Evolutionary conservation across 1,284 basidiomycete genomes (phyloP), one percentile per base, ranked within the genome.

Genomic region (Fomitopsis palustris): DNA sequence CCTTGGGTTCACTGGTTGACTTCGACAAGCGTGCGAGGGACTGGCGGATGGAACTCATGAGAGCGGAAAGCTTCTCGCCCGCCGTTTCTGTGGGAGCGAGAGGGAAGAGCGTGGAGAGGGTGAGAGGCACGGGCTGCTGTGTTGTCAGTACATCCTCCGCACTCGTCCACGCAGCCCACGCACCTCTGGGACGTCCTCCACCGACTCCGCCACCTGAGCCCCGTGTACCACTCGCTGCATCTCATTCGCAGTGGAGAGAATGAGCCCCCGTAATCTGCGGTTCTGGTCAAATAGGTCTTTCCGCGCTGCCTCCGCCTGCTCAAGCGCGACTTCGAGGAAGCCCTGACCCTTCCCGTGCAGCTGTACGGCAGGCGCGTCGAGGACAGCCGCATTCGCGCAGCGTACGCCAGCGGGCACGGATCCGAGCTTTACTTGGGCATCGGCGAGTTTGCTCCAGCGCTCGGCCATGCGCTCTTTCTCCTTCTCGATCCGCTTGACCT

Each of bases 401-500:
- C 71, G 71, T 63, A 90, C 73, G 12, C 87, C 85, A 54, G 81
- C 79, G 5, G 78, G 70, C 0, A 74, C 65, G 3, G 62, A 54
- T 66, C 69, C 59, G 67, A 81, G 74, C 67, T 84, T 88, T 2
- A 81, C 72, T 70, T 93, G 90, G 19, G 81, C 74, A 62, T 89
- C 90, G 5, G 83, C 75, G 17, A 94, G 70, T 69, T 87, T 92
- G 23, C 80, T 77, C 85, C 92, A 91, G 62, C 87, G 86, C 41
- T 91, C 90, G n/a, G 84, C 67, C 65, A 92, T 85, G 29, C 86
- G 83, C 66, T 95, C 93, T 31, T 90, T 74, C 57, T 95, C 92
- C 64, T 88, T 86, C 67, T 96, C 93, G 64, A 81, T 82, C 74
- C 87, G 92, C 80, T 90, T 93, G 31, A 91, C 72, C 67, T 95